Conservation (phyloP, 1,284 basidiomycete species). For the Heliocybe sulcata region DNA sequence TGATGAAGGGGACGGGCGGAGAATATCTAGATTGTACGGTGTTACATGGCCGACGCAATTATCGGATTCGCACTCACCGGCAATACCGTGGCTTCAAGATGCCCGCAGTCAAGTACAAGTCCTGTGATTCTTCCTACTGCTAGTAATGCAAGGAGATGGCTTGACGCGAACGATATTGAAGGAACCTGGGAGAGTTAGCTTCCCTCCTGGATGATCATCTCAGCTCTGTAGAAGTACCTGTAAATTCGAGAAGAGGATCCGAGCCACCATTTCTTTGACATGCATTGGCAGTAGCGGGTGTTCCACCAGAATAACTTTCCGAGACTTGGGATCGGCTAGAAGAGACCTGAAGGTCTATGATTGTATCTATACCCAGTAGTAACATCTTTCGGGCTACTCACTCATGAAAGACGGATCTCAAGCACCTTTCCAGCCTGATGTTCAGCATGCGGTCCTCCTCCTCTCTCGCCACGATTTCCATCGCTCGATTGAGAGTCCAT, state of each 20-base stretch:
- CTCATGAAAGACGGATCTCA: conserved; percentile 82
- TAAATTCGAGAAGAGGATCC: conserved; percentile 84
- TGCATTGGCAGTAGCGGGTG: conserved; percentile 81
- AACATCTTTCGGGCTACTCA: conserved; percentile 32
- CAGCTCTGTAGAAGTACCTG: conserved; percentile 45
- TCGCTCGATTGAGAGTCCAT: conserved; percentile 55
- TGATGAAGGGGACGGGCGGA: conserved; percentile 82
- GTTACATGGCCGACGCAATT: conserved; percentile 2
- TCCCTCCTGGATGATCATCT: not conserved
- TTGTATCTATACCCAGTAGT: conserved; percentile 10
- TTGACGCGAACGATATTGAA: conserved; percentile 86
- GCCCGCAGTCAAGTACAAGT: conserved; percentile 87
- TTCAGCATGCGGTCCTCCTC: conserved; percentile 72
- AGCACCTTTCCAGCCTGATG: conserved; percentile 55
- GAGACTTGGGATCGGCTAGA: conserved; percentile 87
- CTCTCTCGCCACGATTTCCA: conserved; percentile 45
- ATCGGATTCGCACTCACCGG: conserved; percentile 51
- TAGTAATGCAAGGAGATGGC: conserved; percentile 79
- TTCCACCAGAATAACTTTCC: conserved; percentile 90
- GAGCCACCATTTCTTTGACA: conserved; percentile 84
- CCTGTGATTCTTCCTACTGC: conserved; percentile 87
- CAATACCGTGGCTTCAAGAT: conserved; percentile 82
- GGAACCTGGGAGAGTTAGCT: conserved; percentile 56
- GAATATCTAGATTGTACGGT: conserved; percentile 58
- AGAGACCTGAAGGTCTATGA: conserved; percentile 55